Evolutionary conservation across 306 rosid genomes (phyloP).

Genomic region (Corylus avellana): DNA sequence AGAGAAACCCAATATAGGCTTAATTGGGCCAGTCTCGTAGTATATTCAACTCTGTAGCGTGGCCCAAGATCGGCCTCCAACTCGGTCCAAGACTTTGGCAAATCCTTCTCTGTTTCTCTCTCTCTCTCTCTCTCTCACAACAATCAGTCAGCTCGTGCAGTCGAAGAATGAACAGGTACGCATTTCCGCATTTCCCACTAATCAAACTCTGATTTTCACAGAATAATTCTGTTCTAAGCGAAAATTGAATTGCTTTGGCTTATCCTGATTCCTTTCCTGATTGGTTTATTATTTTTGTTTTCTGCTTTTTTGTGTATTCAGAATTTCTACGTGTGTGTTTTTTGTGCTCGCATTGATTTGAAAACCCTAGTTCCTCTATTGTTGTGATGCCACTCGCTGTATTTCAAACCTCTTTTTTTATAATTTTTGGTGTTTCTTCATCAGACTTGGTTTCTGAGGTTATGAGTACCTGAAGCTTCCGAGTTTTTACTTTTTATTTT

Average conservation of each 20-base stretch:
- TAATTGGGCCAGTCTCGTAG: background rate
- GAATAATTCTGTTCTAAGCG: background rate
- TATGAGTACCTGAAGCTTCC: background rate
- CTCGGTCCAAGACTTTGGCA: background rate
- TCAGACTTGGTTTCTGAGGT: background rate
- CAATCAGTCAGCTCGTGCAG: background rate
- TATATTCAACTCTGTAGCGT: background rate
- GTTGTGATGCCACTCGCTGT: background rate
- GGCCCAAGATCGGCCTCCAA: background rate
- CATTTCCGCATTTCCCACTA: background rate
- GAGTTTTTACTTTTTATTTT: background rate
- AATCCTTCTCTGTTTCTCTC: background rate
- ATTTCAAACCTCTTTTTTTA: background rate
- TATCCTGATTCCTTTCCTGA: background rate
- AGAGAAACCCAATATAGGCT: background rate
- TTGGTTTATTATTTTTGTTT: background rate
- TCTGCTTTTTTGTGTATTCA: background rate
- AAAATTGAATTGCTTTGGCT: background rate
- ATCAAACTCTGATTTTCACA: background rate
- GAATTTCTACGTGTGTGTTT: background rate
- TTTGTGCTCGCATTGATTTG: background rate
- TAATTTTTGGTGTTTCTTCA: background rate
- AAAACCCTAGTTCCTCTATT: background rate
- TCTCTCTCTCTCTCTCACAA: background rate
- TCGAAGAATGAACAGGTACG: constrained; percentile 36